A percentile compares a stretch with the other conserved stretches of the same genome.
Evolutionary conservation across 73 alveolate species (phyloP).

Genomic region (Paramecium biaurelia): DNA sequence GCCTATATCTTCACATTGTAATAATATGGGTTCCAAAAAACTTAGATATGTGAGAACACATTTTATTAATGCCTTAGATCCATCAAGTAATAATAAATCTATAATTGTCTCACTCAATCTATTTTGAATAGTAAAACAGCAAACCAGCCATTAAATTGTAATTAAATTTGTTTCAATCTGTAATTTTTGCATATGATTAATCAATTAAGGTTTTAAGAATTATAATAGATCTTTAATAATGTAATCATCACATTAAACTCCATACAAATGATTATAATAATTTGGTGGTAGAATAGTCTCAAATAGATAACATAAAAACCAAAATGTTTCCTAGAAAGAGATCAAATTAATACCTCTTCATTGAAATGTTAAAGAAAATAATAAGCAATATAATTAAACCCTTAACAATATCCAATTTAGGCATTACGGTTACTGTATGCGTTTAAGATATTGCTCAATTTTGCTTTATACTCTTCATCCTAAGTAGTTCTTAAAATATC

Average conservation of each 20-base stretch:
- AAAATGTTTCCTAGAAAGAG: conserved; percentile 37
- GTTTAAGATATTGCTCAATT: conserved; percentile 28
- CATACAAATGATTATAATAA: conserved; percentile 53
- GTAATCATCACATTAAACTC: conserved; percentile 54
- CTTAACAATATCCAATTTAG: conserved; percentile 59
- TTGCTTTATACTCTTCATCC: background rate
- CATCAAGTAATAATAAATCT: conserved; percentile 7
- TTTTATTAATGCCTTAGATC: background rate
- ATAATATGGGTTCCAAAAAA: background rate
- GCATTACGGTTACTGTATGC: conserved; percentile 60
- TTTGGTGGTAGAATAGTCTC: conserved; percentile 59
- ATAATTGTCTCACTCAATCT: background rate
- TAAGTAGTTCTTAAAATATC: conserved; percentile 33
- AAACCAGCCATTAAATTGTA: conserved; percentile 51
- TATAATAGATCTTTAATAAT: conserved; percentile 4
- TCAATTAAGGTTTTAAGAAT: background rate
- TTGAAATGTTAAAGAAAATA: background rate
- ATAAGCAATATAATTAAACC: conserved; percentile 57
- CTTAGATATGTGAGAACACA: background rate
- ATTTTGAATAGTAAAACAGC: conserved; percentile 43
- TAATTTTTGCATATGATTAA: background rate
- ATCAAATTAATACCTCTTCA: conserved; percentile 27
- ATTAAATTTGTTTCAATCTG: conserved; percentile 16
- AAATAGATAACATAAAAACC: conserved; percentile 45
- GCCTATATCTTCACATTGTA: background rate